Evolutionary conservation across 306 rosid genomes (phyloP), one percentile per base, ranked within the genome.

Genomic region (Abrus pulchellus): DNA sequence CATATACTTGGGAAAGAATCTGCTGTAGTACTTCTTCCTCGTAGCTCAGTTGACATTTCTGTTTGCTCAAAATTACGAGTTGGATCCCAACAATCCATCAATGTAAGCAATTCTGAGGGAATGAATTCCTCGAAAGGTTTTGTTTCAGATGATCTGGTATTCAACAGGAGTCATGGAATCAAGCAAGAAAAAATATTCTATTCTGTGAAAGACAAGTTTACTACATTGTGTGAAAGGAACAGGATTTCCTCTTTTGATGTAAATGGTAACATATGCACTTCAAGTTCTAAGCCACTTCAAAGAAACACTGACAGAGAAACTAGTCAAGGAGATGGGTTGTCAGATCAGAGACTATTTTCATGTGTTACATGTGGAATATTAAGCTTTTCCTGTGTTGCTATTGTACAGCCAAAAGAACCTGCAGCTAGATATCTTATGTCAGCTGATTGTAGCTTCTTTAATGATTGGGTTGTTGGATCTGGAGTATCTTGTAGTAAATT

Each of bases 301-400:
- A 66, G 82, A 52, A 86, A 53, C 61, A 43, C 44, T 43, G 88
- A 89, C 78, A 73, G 78, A 60, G 89, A 87, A 72, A 85, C 84
- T 56, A 61, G 57, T 57, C 88, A 89, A 34, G 83, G 74, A 59
- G 90, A 92, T 81, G 92, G 91, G 45, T 75, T 92, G 72, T 89
- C 99, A 55, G 96, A 96, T 55, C 96, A 96, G 85, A 90, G 97
- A 86, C 82, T 96, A 41, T 93, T 96, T 88, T 93, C 99, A 30
- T 96, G 99, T 53, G 99, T 93, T 78, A 92, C 98, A 2, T 96
- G 99, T 83, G 99, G 99, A 64, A 89, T 93, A 83, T 83, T 96
- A 83, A 86, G 96, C 90, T 96, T 96, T 88, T 88, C 97, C 38
- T 96, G 99, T 80, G 94, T 92, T 45, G 99, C 99, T 68, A 80